Base-by-base conservation (phyloP, 495 filamentous ascomycete species). In the Sabuloglossum arenarium region DNA sequence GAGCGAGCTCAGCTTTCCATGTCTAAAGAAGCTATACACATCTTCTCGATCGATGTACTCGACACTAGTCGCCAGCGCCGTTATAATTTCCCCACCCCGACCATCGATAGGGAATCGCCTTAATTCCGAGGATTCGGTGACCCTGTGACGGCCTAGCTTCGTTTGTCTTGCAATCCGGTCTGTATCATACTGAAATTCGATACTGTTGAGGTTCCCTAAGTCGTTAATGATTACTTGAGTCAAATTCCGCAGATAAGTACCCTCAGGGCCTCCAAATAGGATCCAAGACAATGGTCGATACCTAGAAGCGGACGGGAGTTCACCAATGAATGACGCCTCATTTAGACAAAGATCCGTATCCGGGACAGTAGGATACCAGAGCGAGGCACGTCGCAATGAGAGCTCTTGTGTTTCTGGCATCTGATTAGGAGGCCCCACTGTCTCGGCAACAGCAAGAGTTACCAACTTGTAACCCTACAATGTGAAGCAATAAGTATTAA, bases 171-270 rank as follows among this genome's bases (percentile, higher is more conserved):
- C 45, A 32, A 39, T 53, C 19, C 49, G 5, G 11, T 59, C 45
- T 29, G 54, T 61, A 29, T 61, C 34, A 39, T 61, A 59, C 16
- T 61, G 51, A 31, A 61, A 59, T 34, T 61, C 59, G 58, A 61
- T 53, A 39, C 57, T 28, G 34, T 42, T 45, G 21, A 61, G 31
- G 10, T 8, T 6, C 21, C 52, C 57, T 57, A 42, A 46, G 24
- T 27, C 54, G 37, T 25, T 53, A 42, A 61, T 58, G 54, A 61
- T n/a, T 43, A 4, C 42, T 28, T 55, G 39, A 42, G 57, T 61
- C 58, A 61, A 49, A 46, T 28, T 47, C 28, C 43, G 52, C 23
- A 61, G 59, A 56, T 59, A 61, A 28, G 37, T 58, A 14, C 59
- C 59, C 32, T 54, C 57, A 32, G 52, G 47, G 32, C 59, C 59